Evolutionary conservation across 2,329 filamentous ascomycete species (phyloP).

Genomic region (Incumbomyces delicatus): DNA sequence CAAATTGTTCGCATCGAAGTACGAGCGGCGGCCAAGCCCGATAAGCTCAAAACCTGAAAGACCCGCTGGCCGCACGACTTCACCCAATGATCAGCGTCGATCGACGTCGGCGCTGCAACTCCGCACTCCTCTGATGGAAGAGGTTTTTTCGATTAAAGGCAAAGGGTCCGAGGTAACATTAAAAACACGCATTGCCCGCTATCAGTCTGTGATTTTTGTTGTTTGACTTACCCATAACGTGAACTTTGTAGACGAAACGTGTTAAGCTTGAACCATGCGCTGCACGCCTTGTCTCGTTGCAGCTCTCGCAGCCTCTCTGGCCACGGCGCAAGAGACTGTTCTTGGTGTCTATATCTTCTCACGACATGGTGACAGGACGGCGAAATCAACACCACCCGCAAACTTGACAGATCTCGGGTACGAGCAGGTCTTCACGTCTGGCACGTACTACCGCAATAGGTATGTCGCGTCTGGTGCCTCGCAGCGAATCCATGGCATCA

Average conservation of each 20-base stretch:
- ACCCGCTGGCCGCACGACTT: neutral
- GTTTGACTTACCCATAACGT: too few species aligned
- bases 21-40: neutral
- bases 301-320: slow-evolving; percentile 9
- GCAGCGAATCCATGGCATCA: slow-evolving; percentile 56
- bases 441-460: slow-evolving; percentile 63
- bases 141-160: too few species aligned
- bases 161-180: too few species aligned
- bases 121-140: neutral
- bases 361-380: slow-evolving; percentile 78
- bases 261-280: slow-evolving; percentile 4
- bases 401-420: slow-evolving; percentile 72
- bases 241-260: too few species aligned
- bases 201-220: too few species aligned
- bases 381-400: slow-evolving; percentile 63
- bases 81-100: neutral
- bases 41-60: too few species aligned
- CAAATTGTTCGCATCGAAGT: too few species aligned
- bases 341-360: slow-evolving; percentile 80
- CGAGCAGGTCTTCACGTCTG: slow-evolving; percentile 61
- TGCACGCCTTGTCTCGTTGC: slow-evolving; percentile 9
- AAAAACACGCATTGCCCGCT: too few species aligned
- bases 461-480: slow-evolving; percentile 58
- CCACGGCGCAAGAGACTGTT: slow-evolving; percentile 50
- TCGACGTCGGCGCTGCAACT: too few species aligned